Conservation (phyloP, 2,329 filamentous ascomycete species). For the Colletotrichum sp. region DNA sequence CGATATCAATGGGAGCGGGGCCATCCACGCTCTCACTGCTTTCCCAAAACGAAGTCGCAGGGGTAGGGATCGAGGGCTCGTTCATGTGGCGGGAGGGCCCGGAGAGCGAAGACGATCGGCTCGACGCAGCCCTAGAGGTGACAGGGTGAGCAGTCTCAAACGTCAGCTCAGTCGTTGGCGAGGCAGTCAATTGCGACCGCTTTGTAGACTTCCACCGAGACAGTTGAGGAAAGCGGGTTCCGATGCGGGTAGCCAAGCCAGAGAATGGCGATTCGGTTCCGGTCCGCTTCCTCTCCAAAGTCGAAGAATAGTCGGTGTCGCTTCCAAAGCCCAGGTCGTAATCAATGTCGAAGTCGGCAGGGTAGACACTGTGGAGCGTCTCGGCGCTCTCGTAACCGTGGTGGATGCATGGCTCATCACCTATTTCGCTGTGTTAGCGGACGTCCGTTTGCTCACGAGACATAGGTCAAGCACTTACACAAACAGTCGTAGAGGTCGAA, state of each 20-base stretch:
- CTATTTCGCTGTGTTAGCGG: conserved; percentile 41
- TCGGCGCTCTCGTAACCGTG: conserved; percentile 54
- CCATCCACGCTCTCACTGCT: conserved; percentile 59
- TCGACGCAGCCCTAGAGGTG: conserved; percentile 69
- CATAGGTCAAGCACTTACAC: conserved; percentile 65
- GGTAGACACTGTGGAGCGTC: conserved; percentile 43
- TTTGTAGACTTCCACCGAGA: conserved; percentile 55
- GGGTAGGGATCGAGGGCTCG: conserved; percentile 62
- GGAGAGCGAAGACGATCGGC: conserved; percentile 80
- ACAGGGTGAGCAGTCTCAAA: conserved; percentile 75
- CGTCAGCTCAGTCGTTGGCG: conserved; percentile 81
- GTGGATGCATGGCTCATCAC: conserved; percentile 67
- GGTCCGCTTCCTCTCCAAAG: conserved; percentile 58
- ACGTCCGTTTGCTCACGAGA: background rate
- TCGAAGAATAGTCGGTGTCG: conserved; percentile 61
- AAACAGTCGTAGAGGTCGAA: conserved; percentile 70
- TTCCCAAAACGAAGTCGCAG: conserved; percentile 68
- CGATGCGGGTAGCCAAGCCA: conserved; percentile 69
- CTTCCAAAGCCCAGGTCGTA: conserved; percentile 73
- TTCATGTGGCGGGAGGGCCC: conserved; percentile 56
- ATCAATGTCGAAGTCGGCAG: conserved; percentile 55
- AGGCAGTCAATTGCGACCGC: conserved; percentile 50
- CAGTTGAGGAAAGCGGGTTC: conserved; percentile 62
- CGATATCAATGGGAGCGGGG: conserved; percentile 54
- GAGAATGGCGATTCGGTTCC: conserved; percentile 64